Conservation (phyloP, 2,329 filamentous ascomycete genomes). For the Didymella pinodella region DNA sequence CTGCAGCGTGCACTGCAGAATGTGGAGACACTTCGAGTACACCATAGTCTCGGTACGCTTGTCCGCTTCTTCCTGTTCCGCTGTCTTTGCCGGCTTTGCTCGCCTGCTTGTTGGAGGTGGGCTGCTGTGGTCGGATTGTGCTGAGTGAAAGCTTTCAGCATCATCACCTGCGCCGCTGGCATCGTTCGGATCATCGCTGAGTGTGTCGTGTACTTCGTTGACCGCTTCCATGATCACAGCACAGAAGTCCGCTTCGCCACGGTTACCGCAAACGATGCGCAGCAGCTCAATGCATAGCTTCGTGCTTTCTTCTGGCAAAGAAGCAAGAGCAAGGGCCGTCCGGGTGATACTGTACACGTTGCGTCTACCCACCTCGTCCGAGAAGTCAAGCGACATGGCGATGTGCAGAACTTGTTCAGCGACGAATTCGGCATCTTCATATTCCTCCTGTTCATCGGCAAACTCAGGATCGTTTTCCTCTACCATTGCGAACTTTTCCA, state of each 20-base stretch:
- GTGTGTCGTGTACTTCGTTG: conserved; percentile 94
- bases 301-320: conserved; percentile 90
- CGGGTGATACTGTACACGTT: conserved; percentile 95
- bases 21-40: conserved; percentile 98
- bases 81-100: conserved; percentile 47
- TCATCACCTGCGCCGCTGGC: conserved; percentile 55
- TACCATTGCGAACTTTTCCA: conserved; percentile 62
- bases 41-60: conserved; percentile 92
- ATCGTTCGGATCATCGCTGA: conserved; percentile 68
- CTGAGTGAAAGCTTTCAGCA: conserved; percentile 86
- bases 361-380: conserved; percentile 92
- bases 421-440: conserved; percentile 91
- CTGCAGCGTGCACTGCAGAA: conserved; percentile 95
- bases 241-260: conserved; percentile 84
- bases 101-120: conserved; percentile 58
- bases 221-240: conserved; percentile 90
- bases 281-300: conserved; percentile 85
- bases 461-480: conserved; percentile 63
- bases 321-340: conserved; percentile 82
- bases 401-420: conserved; percentile 95
- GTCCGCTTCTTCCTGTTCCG: conserved; percentile 63
- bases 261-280: conserved; percentile 80
- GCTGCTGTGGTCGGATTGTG: conserved; percentile 81
- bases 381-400: conserved; percentile 90
- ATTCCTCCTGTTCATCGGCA: conserved; percentile 77